Evolutionary conservation across 306 rosid species (phyloP), one percentile per base, ranked within the genome.

Genomic region (Begonia peltatifolia): DNA sequence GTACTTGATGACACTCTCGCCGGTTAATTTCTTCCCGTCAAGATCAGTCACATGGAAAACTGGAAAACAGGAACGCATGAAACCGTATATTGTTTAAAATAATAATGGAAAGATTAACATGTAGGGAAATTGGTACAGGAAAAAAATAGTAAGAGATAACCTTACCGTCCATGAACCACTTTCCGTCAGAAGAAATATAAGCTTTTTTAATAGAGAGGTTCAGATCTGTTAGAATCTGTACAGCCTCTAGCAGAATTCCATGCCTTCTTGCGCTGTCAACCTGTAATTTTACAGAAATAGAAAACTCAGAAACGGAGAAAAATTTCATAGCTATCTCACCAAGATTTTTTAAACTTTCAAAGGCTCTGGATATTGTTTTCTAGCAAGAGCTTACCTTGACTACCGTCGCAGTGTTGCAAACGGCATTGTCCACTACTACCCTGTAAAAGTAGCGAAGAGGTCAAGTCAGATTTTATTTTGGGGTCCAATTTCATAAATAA

Each of bases 141-240:
- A 25, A 25, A 85, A 58, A 11, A 30, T 30, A 30, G 38, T 2
- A 7, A 5, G 9, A 4, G 6, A 30, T 30, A 30, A 30, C 9
- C 58, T 54, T 42, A 89, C 97, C 97, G 72, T 89, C 97, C 97
- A 89, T 89, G 74, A 89, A 80, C 97, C 97, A 89, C 64, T 67
- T 87, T 17, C 95, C 95, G 69, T 89, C 97, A 10, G 97, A 89
- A 52, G 97, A 84, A 72, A 89, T 84, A 68, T 89, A 89, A 61
- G 90, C 97, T 63, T 93, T 74, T 65, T 79, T 68, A 13, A 89
- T 68, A 56, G 79, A 66, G 65, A 89, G 93, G 61, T 82, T 82
- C 78, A 85, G 72, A 79, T 89, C 97, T 55, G 85, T 89, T 52
- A 89, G 70, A 76, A 76, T 77, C 75, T 89, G 97, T 74, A 89